Evolutionary conservation across 139 green algal genomes (phyloP), one percentile per base, ranked within the genome.

Genomic region (Micractinium conductrix): DNA sequence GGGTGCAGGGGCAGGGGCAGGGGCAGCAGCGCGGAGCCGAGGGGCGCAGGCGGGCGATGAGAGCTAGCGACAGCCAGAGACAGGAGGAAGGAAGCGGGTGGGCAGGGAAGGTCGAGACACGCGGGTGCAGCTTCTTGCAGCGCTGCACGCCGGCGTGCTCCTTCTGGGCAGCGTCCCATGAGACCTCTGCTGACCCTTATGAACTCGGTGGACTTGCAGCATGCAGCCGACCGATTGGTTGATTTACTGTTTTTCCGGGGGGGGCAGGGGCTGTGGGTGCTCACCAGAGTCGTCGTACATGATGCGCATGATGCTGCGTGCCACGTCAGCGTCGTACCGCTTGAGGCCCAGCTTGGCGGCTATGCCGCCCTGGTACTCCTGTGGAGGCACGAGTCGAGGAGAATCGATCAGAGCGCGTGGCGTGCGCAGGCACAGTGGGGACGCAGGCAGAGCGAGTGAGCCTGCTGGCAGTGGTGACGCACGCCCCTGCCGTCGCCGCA

Each of bases 41-140:
- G 19, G 48, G 48, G 48, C 48, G 44, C 86, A 67, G 24, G 96
- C 85, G 9, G 89, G 87, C 24, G 94, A 84, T 89, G 93, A 96
- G 33, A 88, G 95, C 91, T 97, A 97, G 70, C 93, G 97, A 85
- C 93, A 96, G 85, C 97, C 94, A 8, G 92, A 91, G 63, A 87
- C 81, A 69, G 53, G 53, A 16, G 26, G 53, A 21, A 22, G 7
- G 53, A 22, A 21, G 53, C 24, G 53, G 53, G 53, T 62, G 53
- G 53, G 53, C 45, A 26, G 26, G 24, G 48, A 4, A 58, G 53
- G 19, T 30, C 7, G 30, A 16, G 40, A 6, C 48, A 58, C 16
- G 48, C 10, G 10, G 48, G 16, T 58, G 48, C 10, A 24, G 48
- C 48, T 58, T 10, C 48, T 58, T 10, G 12, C 48, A 58, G 10